Evolutionary conservation across 306 rosid genomes (phyloP), one percentile per base, ranked within the genome.

Genomic region (Casuarina equisetifolia): DNA sequence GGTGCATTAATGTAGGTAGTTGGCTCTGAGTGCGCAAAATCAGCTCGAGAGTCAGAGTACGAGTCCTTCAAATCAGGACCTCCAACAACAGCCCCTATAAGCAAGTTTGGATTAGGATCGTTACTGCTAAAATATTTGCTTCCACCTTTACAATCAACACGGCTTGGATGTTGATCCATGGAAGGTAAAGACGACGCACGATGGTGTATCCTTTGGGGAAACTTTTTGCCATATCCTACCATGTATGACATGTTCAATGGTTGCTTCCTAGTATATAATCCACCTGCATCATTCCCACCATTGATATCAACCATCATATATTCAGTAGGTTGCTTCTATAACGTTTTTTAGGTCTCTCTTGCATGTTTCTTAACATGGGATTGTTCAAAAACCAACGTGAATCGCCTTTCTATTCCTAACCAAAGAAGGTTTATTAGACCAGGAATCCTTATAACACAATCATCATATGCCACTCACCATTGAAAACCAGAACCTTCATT

Each of bases 1-100:
- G 92, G 91, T 20, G 96, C 92, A 84, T 90, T 90, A 40, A 90
- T 82, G 72, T 88, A 90, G 0, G 96, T 87, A 6, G 91, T 76
- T 2, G 92, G 96, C 80, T 88, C 89, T 0, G 96, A 84, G 2
- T 85, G 89, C 12, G 16, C 78, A 82, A 83, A 82, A 79, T 90
- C 83, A 15, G 25, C 5, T 48, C 96, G 82, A 69, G 89, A 86
- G 81, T 90, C 90, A 44, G 35, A 11, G 36, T 80, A 90, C 0
- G 72, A 81, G 70, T 90, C 96, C 0, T 53, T 66, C 15, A 68
- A 17, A 78, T 78, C 82, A n/a, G 92, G 96, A 4, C 92, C 96
- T 16, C 91, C 90, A 2, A 88, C 88, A 13, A 88, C 70, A 32
- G 96, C 92, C 55, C 92, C 96, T 4, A 46, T 1, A 15, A 86